These are phyloP conservation scores for Eimeria nieschulzi DNA, from an alignment of 169 alveolate genomes.

Conservation along the genomic window DNA sequence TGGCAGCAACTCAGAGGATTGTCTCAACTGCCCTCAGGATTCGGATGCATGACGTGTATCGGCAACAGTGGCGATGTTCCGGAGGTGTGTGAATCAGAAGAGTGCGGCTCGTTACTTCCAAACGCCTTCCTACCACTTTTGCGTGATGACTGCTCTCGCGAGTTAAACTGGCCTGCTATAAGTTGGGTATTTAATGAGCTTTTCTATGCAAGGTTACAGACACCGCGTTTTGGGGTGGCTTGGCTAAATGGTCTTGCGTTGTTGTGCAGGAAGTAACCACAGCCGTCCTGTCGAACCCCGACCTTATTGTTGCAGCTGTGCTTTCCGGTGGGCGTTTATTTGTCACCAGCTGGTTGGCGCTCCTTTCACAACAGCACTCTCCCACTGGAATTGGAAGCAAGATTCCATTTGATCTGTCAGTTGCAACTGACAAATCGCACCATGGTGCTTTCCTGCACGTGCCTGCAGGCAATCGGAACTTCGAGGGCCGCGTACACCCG, in stretches of 20 bases:
- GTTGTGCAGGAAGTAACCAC: slow-evolving; percentile 56
- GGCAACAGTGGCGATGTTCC: slow-evolving; percentile 94
- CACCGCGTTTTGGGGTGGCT: too few species aligned
- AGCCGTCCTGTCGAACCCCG: slow-evolving; percentile 46
- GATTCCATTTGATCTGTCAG: background rate
- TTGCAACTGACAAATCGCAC: background rate
- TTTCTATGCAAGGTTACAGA: too few species aligned
- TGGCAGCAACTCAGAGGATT: too few species aligned
- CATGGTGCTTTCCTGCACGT: background rate
- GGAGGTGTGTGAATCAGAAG: slow-evolving; percentile 5
- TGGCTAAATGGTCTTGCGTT: background rate
- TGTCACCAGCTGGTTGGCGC: background rate
- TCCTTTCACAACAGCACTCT: background rate
- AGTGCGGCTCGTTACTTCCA: background rate
- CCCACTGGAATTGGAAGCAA: background rate
- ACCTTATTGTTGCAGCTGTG: slow-evolving; percentile 46
- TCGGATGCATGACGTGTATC: slow-evolving; percentile 98
- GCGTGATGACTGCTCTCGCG: slow-evolving; percentile 11
- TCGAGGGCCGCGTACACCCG: slow-evolving; percentile 97
- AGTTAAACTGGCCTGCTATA: too few species aligned
- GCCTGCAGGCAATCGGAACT: slow-evolving; percentile 94
- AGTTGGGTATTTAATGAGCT: too few species aligned
- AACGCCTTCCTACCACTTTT: background rate
- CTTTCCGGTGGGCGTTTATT: slow-evolving; percentile 54
- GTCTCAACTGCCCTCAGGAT: slow-evolving; percentile 85